phyloP scores from a whole-genome alignment of 129 eudicot species.

The Dittrichia graveolens region DNA sequence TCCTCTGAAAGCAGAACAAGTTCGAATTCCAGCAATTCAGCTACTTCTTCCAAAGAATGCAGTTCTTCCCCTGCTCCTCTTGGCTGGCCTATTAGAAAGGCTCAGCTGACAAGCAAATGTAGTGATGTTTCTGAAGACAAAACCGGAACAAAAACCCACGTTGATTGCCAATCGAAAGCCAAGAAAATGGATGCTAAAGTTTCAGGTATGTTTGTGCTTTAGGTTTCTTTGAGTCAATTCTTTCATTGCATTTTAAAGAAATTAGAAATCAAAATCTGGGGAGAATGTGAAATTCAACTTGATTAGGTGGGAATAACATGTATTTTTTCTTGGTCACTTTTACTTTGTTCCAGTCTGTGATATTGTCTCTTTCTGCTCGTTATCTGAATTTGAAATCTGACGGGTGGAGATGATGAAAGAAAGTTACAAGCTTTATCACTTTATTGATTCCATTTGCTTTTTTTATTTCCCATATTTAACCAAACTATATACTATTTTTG shows the following conservation, averaged over 20 bases:
- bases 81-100: constrained; percentile 82
- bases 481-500: background rate
- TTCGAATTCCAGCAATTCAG: constrained; percentile 48
- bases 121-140: constrained; percentile 41
- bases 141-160: constrained; percentile 28
- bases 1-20: constrained; percentile 37
- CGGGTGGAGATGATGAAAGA: constrained; percentile 25
- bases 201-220: constrained; percentile 54
- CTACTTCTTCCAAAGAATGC: constrained; percentile 29
- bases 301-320: constrained; percentile 17
- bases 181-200: constrained; percentile 48
- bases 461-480: constrained; percentile 19
- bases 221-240: background rate
- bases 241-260: background rate
- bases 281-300: constrained; percentile 15
- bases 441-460: constrained; percentile 35
- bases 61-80: constrained; percentile 54
- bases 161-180: constrained; percentile 37
- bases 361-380: background rate
- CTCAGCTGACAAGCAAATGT: constrained; percentile 40
- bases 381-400: constrained; percentile 38
- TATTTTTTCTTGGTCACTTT: constrained; percentile 1
- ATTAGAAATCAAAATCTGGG: background rate
- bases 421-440: constrained; percentile 38
- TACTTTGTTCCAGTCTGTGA: constrained; percentile 8